Evolutionary conservation across 2,329 filamentous ascomycete genomes (phyloP).

Genomic region (Blastomyces gilchristii): DNA sequence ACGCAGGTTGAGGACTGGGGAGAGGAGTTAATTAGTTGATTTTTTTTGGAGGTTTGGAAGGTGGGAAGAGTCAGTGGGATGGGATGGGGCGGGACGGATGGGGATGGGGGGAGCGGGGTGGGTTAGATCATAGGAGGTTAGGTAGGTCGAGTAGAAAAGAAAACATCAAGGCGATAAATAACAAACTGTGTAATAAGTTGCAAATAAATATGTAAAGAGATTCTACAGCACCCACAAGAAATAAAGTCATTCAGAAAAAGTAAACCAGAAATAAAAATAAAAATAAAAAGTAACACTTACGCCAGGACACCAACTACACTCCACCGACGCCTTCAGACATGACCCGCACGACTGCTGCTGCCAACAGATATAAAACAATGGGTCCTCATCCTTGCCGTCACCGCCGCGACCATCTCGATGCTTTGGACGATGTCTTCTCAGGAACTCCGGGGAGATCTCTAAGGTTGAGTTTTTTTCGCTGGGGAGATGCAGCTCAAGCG

Average conservation of each 20-base stretch:
- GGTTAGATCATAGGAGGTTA: no score
- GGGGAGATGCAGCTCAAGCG: not conserved
- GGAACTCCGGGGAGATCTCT: constrained; percentile 1
- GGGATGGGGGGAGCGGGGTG: no score
- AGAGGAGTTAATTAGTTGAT: constrained; percentile 6
- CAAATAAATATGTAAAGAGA: no score
- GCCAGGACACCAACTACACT: constrained; percentile 32
- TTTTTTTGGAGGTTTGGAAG: not conserved
- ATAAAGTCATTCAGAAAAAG: not conserved
- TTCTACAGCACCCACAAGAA: no score
- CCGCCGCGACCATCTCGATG: not conserved
- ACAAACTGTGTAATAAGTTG: no score
- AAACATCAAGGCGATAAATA: no score
- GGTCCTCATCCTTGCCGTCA: constrained; percentile 13
- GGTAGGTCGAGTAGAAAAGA: no score
- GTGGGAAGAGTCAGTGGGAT: not conserved
- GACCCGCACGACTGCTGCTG: constrained; percentile 27
- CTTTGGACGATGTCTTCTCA: not conserved
- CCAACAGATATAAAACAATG: constrained; percentile 29
- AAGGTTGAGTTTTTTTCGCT: not conserved
- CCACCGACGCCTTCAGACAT: constrained; percentile 25
- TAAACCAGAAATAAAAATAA: not conserved
- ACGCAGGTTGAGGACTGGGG: constrained; percentile 32
- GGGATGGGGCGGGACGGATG: not conserved
- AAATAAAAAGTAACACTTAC: constrained; percentile 19